phyloP scores from a whole-genome alignment of 352 stramenopile genomes.

The Phytophthora ramorum region DNA sequence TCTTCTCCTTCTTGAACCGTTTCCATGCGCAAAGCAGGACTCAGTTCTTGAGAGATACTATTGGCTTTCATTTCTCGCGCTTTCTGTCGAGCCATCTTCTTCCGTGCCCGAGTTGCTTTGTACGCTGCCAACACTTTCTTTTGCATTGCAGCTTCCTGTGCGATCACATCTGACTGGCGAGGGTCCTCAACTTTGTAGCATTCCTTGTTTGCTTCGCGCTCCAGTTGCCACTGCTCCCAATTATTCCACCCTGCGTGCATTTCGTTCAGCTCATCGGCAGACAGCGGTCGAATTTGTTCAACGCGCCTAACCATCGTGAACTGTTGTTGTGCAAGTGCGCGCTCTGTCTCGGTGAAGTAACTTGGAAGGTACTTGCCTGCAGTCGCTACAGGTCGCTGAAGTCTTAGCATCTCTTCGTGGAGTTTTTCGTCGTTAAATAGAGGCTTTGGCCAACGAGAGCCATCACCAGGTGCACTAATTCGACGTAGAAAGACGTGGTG shows the following conservation, averaged over 20 bases:
- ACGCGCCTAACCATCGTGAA: conserved; percentile 61
- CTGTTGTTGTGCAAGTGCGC: conserved; percentile 16
- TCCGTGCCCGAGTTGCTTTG: conserved; percentile 66
- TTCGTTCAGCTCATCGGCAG: conserved; percentile 32
- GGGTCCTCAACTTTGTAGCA: conserved; percentile 73
- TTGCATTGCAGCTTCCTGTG: conserved; percentile 58
- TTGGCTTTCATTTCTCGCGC: conserved; percentile 55
- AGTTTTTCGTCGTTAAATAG: conserved; percentile 56
- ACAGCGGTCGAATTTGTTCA: conserved; percentile 53
- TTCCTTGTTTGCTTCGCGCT: conserved; percentile 67
- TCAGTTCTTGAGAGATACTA: conserved; percentile 16
- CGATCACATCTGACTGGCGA: conserved; percentile 54
- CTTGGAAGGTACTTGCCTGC: conserved; percentile 51
- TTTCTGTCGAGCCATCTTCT: conserved; percentile 69
- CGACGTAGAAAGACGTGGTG: conserved; percentile 33
- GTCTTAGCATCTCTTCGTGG: conserved; percentile 37
- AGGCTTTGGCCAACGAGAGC: background rate
- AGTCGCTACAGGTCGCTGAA: conserved; percentile 52
- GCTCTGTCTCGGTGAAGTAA: conserved; percentile 33
- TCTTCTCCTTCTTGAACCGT: conserved; percentile 70
- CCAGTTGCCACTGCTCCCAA: conserved; percentile 60
- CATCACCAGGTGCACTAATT: conserved; percentile 18
- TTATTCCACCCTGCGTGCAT: conserved; percentile 46
- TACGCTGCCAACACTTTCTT: conserved; percentile 74
- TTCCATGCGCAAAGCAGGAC: conserved; percentile 52